Base-by-base conservation (phyloP, 1,284 basidiomycete species). In the Tylopilus sp. region DNA sequence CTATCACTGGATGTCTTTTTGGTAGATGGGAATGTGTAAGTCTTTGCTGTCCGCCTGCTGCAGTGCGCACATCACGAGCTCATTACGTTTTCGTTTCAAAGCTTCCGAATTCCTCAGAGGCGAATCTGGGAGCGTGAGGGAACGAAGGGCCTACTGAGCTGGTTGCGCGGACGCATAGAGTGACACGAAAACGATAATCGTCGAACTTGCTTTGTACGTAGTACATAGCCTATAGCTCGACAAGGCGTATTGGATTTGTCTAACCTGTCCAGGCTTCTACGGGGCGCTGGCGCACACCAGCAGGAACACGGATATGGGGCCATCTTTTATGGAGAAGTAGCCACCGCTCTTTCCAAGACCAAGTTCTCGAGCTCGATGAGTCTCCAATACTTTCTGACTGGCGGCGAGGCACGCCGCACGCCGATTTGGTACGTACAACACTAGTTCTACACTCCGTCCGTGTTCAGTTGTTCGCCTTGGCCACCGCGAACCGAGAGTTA, bases 1-100 rank as follows among this genome's bases (percentile, higher is more conserved):
- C 61, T 91, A 42, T 83, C 88, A 20, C 65, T 91, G 57, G 87
- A 90, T 47, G 81, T 88, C 11, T 81, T 91, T 50, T 67, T 88
- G 57, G 88, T 91, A 31, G 88, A 91, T 60, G 88, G 88, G n/a
- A 91, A 91, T 67, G 69, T 75, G 86, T 89, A 64, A 72, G 86
- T 78, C 7, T 36, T 53, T 8, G 30, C 51, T 26, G 26, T 26
- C 26, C 26, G 26, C 7, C 26, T 7, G 40, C 11, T 44, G 31
- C 48, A 24, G 20, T 3, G 29, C 20, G 26, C 38, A 26, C 26
- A 40, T 44, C 34, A 39, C 12, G 6, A 36, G 37, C 57, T 57
- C 17, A 49, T 55, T 17, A 44, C 33, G 17, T 8, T 14, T 37
- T 14, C 7, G 3, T 36, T 26, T 34, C 11, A 36, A 36, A 89